Evolutionary conservation across 352 stramenopile genomes (phyloP).

Genomic region (Pythium brassicae): DNA sequence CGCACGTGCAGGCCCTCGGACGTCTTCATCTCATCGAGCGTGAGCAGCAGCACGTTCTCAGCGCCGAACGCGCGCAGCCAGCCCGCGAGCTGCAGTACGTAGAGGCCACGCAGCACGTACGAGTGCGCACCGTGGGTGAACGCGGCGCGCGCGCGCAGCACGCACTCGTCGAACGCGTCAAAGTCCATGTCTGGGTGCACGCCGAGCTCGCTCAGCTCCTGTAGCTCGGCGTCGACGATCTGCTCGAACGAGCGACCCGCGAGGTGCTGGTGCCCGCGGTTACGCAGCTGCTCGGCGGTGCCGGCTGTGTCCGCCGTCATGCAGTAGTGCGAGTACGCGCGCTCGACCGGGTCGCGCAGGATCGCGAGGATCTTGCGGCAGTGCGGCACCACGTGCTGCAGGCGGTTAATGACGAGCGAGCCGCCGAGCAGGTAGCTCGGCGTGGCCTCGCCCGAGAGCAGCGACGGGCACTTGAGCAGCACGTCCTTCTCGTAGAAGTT

Average conservation of each 20-base stretch:
- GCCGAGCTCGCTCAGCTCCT: slow-evolving; percentile 48
- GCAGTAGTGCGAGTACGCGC: slow-evolving; percentile 87
- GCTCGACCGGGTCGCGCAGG: slow-evolving; percentile 77
- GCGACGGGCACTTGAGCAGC: slow-evolving; percentile 82
- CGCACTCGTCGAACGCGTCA: slow-evolving; percentile 60
- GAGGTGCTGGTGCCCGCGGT: slow-evolving; percentile 72
- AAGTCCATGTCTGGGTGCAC: slow-evolving; percentile 75
- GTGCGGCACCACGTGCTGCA: slow-evolving; percentile 73
- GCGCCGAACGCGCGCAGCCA: slow-evolving; percentile 90
- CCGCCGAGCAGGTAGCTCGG: slow-evolving; percentile 90
- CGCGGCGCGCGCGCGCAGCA: slow-evolving; percentile 36
- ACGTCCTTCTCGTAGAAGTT: slow-evolving; percentile 84
- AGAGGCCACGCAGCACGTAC: slow-evolving; percentile 87
- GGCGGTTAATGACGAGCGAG: slow-evolving; percentile 60
- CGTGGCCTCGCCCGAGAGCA: slow-evolving; percentile 92
- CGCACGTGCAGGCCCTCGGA: slow-evolving; percentile 52
- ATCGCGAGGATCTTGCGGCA: slow-evolving; percentile 83
- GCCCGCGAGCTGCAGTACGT: slow-evolving; percentile 90
- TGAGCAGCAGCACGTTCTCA: slow-evolving; percentile 91
- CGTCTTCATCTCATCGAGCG: slow-evolving; percentile 92
- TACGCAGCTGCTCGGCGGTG: slow-evolving; percentile 70
- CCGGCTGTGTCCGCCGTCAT: slow-evolving; percentile 81
- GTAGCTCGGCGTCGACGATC: slow-evolving; percentile 68
- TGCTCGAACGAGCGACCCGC: slow-evolving; percentile 62
- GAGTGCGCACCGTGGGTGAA: slow-evolving; percentile 79